Evolutionary conservation across 306 rosid species (phyloP), one percentile per base, ranked within the genome.

Genomic region (Lathyrus tuberosus): DNA sequence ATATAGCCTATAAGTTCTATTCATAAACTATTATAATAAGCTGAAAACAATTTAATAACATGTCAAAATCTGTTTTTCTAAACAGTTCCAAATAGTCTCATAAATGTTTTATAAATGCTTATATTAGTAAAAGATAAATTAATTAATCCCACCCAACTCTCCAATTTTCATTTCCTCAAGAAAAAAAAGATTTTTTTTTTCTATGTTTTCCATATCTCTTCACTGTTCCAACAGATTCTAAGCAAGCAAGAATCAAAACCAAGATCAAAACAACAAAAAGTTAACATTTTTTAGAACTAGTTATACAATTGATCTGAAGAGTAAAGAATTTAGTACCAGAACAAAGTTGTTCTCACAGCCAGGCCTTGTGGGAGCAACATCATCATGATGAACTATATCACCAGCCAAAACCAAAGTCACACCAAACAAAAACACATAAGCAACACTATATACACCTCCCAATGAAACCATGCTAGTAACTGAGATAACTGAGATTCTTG

Each of bases 281-380:
- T 16, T 4, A 61, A 10, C 44, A 59, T 59, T 59, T n/a, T 48
- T 61, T 52, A 0, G 44, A 68, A 31, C 37, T 10, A 47, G 60
- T 56, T 31, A 31, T 18, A 4, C 38, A 62, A 53, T 66, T 63
- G 30, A 65, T 18, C 37, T 13, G 5, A 77, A 38, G 35, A 61
- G 65, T 13, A 70, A 58, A 65, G 15, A 58, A 71, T 46, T 56
- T 17, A 71, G 75, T 84, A 95, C 99, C 95, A 95, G 88, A 77
- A 95, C 99, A 75, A 95, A 91, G 84, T 83, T 81, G 79, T 94
- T 94, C 1, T 86, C 87, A 66, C 99, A 94, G 16, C 99, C 97
- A 79, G 97, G 97, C 49, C 91, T 80, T 67, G 64, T 77, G 0
- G 99, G 99, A 72, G 99, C 88, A 62, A 83, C 56, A 78, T 83